These are phyloP conservation scores for Retiboletus flavoniger DNA, from an alignment of 1,284 basidiomycete genomes.

Conservation along the genomic window DNA sequence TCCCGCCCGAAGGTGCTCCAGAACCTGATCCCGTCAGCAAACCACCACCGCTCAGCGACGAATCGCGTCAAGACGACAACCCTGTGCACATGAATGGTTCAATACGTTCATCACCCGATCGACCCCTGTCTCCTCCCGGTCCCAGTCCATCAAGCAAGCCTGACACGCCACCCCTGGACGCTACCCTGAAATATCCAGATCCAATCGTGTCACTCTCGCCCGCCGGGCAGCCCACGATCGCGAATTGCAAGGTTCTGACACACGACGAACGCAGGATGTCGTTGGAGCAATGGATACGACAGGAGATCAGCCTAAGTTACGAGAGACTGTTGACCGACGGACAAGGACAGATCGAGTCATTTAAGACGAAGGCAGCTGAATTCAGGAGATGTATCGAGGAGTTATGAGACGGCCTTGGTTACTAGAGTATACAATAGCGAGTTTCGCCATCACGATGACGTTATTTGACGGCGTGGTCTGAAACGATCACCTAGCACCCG, in stretches of 20 bases:
- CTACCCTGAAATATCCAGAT: slow-evolving; percentile 1
- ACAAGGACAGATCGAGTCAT: slow-evolving; percentile 55
- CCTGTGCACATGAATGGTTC: not conserved
- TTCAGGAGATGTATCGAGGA: slow-evolving; percentile 49
- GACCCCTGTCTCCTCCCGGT: not conserved
- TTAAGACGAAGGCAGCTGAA: slow-evolving; percentile 59
- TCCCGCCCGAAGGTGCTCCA: not conserved
- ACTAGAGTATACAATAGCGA: not conserved
- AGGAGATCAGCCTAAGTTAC: slow-evolving; percentile 64
- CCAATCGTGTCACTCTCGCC: slow-evolving; percentile 15
- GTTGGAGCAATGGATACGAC: slow-evolving; percentile 73
- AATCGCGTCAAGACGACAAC: not conserved
- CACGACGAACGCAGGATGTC: slow-evolving; percentile 70
- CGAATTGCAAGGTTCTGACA: slow-evolving; percentile 40
- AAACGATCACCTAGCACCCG: too few relatives aligned
- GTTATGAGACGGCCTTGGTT: slow-evolving; percentile 23
- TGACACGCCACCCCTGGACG: not conserved
- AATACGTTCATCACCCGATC: slow-evolving; percentile 1
- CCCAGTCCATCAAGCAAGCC: slow-evolving; percentile 1
- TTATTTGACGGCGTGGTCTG: too few relatives aligned
- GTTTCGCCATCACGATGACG: too few relatives aligned
- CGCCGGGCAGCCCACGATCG: slow-evolving; percentile 12
- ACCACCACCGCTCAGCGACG: not conserved
- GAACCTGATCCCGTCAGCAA: not conserved
- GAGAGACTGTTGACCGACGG: slow-evolving; percentile 63